Base-by-base conservation (phyloP, 2,329 filamentous ascomycete genomes). In the Calonectria pteridis region DNA sequence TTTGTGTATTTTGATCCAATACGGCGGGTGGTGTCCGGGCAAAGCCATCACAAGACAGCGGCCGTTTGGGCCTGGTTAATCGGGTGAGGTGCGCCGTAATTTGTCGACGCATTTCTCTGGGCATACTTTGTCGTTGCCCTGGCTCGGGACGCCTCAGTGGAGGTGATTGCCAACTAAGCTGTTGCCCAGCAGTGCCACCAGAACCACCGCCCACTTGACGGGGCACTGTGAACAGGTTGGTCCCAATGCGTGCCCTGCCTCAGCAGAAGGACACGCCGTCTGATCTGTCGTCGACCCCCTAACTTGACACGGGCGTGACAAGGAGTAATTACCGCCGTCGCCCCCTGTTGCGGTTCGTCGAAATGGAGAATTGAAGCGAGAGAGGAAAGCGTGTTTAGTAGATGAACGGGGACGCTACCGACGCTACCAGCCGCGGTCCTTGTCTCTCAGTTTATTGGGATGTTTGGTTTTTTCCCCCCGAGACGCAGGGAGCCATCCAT, bases 131-230 rank as follows among this genome's bases (percentile, higher is more conserved):
- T 33, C 29, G 59, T 49, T 49, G 40, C 37, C 40, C 59, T 64
- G 59, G 59, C 37, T 46, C 59, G 26, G 59, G 26, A 29, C 37
- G 59, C 59, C 37, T 64, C 37, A 64, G 59, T 31, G 40, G 59
- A 64, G 59, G 37, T 40, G 59, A 67, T 40, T 35, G 31, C 28
- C 46, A 50, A 33, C 64, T 40, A 50, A 67, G 33, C 43, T 26
- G 43, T 49, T 46, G 63, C 63, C 43, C 63, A 66, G 63, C 46
- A 33, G 64, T 51, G 64, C 64, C 64, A 67, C 46, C 64, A 66
- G 43, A 23, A 23, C 43, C 43, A 67, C 59, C 23, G 55, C 55
- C 55, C 55, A 35, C 33, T 59, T 28, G 55, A 59, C 14, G 55
- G 55, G 55, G 55, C 55, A 28, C 33, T 40, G 55, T 59, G 53